phyloP scores from a whole-genome alignment of 331 rosid species.

The Quercus phellos region DNA sequence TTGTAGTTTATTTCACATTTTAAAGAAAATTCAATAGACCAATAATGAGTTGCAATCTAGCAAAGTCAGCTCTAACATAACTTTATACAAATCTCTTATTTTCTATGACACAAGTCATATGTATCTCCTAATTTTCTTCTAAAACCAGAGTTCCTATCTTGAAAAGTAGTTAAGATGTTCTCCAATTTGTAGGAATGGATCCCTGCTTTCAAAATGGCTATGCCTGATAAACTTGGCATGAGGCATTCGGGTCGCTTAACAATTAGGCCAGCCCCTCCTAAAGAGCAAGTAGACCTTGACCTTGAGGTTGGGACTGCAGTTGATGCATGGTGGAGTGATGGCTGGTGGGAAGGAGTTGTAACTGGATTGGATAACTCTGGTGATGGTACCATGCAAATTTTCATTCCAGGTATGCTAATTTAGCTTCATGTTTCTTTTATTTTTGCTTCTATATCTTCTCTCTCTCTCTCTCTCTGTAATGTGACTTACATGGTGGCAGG shows the following conservation, averaged over 20 bases:
- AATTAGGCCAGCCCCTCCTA: constrained; percentile 62
- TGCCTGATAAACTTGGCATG: constrained; percentile 87
- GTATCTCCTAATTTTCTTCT: constrained; percentile 3
- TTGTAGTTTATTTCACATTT: background rate
- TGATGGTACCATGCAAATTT: constrained; percentile 51
- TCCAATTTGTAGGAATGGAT: constrained; percentile 77
- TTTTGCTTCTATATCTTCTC: background rate
- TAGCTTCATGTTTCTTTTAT: background rate
- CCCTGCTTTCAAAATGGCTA: constrained; percentile 68
- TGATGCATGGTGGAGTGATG: constrained; percentile 99
- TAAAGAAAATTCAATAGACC: background rate
- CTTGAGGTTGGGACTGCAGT: constrained; percentile 66
- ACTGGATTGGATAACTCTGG: constrained; percentile 42
- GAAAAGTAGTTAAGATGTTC: constrained; percentile 8
- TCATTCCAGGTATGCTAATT: constrained; percentile 63
- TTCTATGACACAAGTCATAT: background rate
- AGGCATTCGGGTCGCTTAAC: constrained; percentile 65
- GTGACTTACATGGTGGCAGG: constrained; percentile 38
- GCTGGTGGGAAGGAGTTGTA: constrained; percentile 99
- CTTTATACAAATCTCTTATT: background rate
- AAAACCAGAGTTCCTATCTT: constrained; percentile 1
- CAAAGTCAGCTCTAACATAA: background rate
- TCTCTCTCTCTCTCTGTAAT: constrained; percentile 1
- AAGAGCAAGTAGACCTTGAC: constrained; percentile 45
- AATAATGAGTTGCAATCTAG: background rate